Base-by-base conservation (phyloP, 2,329 filamentous ascomycete genomes). In the Alternaria arbusti region DNA sequence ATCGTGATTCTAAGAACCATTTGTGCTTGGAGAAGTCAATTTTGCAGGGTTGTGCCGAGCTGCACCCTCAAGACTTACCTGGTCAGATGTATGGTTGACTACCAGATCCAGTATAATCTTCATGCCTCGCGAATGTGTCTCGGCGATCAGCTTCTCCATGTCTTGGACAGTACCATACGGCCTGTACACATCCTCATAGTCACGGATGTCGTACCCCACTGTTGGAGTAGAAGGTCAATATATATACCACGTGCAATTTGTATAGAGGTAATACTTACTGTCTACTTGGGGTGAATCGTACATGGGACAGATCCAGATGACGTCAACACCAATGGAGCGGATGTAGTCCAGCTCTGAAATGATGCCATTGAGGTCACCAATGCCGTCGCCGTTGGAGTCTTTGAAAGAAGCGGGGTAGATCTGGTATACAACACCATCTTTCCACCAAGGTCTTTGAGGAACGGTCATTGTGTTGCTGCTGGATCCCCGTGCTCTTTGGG, bases 361-460 rank as follows among this genome's bases (percentile, higher is more conserved):
- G 67, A 89, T 87, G 40, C 87, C 87, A 50, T 82, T 83, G n/a
- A 89, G 76, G 64, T 88, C 86, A 44, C 87, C 87, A 50, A 84
- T 77, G 6, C 87, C 87, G 60, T 86, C 84, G 44, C 84, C 85
- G 20, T 85, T 87, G 45, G 84, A 85, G 73, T 88, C 87, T 65
- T 87, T 84, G 79, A 89, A 89, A 25, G 85, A 87, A n/a, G 87
- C 84, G 3, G 87, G 86, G 72, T 89, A 89, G 65, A 89, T 84
- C 67, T 89, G 86, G 72, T 89, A 89, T 22, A 89, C 85, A 10
- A 85, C 82, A 54, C 82, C 84, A 73, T 89, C 86, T 68, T 88
- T 88, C 87, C 87, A 89, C 87, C 87, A 89, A 70, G 74, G 74
- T 55, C 74, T 73, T 58, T 74, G 69, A 30, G 68, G 59, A 59